Evolutionary conservation across 139 green algal species (phyloP).

Genomic region (Tetradesmus obliquus): DNA sequence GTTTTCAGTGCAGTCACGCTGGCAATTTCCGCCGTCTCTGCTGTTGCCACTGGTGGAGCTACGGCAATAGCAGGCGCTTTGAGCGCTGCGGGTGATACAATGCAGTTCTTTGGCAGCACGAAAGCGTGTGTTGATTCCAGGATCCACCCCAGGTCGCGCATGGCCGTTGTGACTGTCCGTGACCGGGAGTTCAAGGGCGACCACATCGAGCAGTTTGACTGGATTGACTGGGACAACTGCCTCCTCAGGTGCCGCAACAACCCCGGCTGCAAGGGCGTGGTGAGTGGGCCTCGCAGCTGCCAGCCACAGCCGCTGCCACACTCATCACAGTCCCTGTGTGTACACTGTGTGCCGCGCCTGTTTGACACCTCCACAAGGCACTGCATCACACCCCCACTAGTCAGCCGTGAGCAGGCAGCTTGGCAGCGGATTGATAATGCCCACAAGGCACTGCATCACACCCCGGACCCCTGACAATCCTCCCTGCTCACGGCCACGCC

Average conservation of each 20-base stretch:
- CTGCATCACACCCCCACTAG: neutral
- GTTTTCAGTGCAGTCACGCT: neutral
- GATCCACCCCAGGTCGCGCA: neutral
- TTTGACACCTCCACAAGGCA: neutral
- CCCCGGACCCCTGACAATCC: neutral
- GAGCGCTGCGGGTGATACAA: neutral
- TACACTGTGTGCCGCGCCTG: too few relatives aligned
- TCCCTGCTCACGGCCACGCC: neutral
- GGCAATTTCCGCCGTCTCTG: neutral
- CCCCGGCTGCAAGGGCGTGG: neutral
- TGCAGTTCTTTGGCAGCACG: neutral
- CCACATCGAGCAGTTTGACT: neutral
- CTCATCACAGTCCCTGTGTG: too few relatives aligned
- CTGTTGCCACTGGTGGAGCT: neutral
- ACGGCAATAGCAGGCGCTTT: neutral
- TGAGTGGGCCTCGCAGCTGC: neutral
- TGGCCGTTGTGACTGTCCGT: neutral
- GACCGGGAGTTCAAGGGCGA: neutral
- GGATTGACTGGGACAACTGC: neutral
- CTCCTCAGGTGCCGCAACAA: neutral
- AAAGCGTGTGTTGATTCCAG: neutral
- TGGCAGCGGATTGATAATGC: neutral
- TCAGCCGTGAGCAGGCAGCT: neutral
- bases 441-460: neutral
- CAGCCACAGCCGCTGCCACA: neutral